Percentiles rank a stretch among this genome's conserved stretches.
phyloP scores from a whole-genome alignment of 768 basidiomycete genomes.

The Lanmaoa rubissima region DNA sequence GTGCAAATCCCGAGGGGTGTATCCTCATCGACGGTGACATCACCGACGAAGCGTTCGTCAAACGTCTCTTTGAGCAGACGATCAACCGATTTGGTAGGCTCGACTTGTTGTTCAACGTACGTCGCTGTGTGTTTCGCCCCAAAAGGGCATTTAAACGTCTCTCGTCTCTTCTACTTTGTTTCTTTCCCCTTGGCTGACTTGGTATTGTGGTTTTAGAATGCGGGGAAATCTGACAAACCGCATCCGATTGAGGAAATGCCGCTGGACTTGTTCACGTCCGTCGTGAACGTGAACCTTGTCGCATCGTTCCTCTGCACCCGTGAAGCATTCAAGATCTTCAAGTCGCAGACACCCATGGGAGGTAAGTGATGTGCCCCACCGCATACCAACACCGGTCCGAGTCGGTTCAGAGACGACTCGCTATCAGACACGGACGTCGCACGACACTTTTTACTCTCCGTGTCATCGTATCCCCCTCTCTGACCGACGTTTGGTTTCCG shows the following conservation, averaged over 20 bases:
- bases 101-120: constrained; percentile 79
- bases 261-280: constrained; percentile 58
- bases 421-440: not conserved
- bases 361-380: constrained; percentile 39
- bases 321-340: constrained; percentile 74
- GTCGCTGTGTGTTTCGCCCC: not conserved
- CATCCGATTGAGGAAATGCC: constrained; percentile 59
- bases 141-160: not conserved
- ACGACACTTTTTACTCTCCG: no score
- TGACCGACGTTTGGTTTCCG: not conserved
- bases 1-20: constrained; percentile 33
- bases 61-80: constrained; percentile 53
- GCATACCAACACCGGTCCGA: not conserved
- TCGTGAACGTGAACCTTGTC: constrained; percentile 69
- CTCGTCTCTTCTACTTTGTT: not conserved
- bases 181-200: not conserved
- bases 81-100: constrained; percentile 60
- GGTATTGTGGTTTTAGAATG: constrained; percentile 51
- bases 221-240: constrained; percentile 54
- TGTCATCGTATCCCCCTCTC: not conserved
- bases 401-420: no score
- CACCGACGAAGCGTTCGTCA: constrained; percentile 60
- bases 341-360: constrained; percentile 66
- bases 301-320: constrained; percentile 76
- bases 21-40: constrained; percentile 64